Percentiles rank a stretch among this genome's conserved stretches.
Conservation (phyloP, 1,139 yeast genomes). For the Suhomyces choctaworum region DNA sequence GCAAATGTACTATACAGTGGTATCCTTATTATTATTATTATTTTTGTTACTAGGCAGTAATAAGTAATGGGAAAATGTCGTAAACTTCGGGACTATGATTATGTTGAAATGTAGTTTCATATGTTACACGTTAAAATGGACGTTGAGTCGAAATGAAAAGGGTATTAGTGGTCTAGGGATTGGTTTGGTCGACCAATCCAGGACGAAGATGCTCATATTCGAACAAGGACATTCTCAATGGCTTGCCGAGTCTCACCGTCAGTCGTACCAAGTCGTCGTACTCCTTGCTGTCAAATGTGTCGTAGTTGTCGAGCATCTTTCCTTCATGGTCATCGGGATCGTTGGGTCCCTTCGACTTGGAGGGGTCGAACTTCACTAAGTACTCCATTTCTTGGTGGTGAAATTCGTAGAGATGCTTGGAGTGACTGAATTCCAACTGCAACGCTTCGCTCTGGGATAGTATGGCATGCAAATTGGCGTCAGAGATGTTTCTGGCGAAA, state of each 20-base stretch:
- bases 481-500: conserved; percentile 18
- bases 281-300: conserved; percentile 10
- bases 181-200: too few species aligned
- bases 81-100: too few species aligned
- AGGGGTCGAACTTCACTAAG: conserved; percentile 19
- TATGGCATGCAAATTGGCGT: conserved; percentile 29
- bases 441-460: conserved; percentile 37
- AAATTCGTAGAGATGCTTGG: conserved; percentile 34
- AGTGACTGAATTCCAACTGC: conserved; percentile 40
- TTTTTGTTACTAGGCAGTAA: too few species aligned
- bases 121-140: too few species aligned
- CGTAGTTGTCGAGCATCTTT: conserved; percentile 7
- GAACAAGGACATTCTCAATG: conserved; percentile 26
- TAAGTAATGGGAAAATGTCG: too few species aligned
- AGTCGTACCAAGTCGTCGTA: conserved; percentile 22
- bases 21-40: too few species aligned
- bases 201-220: conserved; percentile 20
- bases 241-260: conserved; percentile 22
- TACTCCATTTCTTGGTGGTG: conserved; percentile 38
- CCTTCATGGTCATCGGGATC: conserved; percentile 14
- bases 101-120: too few species aligned
- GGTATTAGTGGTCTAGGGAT: too few species aligned
- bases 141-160: too few species aligned
- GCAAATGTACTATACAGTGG: too few species aligned
- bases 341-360: conserved; percentile 20